Conservation (phyloP, 306 rosid species). For the Prinsepia uniflora region DNA sequence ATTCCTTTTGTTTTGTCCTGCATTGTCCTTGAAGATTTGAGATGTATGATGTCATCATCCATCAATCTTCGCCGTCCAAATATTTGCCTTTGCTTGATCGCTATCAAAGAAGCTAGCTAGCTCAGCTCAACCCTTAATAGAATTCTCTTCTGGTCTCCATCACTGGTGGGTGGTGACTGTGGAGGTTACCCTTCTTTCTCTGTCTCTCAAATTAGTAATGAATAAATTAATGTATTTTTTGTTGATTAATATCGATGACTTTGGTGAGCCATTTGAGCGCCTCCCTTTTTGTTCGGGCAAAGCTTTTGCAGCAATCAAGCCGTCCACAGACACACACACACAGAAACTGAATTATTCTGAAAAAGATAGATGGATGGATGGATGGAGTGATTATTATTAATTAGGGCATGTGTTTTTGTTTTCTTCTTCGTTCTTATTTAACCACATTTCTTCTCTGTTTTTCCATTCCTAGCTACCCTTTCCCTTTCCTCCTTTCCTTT, state of each 20-base stretch:
- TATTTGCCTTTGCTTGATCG: conserved; percentile 2
- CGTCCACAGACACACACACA: conserved; percentile 13
- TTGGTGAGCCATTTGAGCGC: conserved; percentile 60
- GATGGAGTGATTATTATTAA: conserved; percentile 32
- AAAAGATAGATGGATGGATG: conserved; percentile 33
- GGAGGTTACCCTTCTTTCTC: conserved; percentile 30
- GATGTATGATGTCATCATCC: conserved; percentile 10
- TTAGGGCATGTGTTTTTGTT: conserved; percentile 53
- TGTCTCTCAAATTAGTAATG: conserved; percentile 6
- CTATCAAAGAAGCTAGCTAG: not conserved
- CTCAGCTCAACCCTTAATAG: not conserved
- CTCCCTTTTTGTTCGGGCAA: conserved; percentile 46
- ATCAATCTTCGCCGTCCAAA: conserved; percentile 38
- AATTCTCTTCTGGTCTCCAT: conserved; percentile 47
- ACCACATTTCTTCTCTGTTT: conserved; percentile 39
- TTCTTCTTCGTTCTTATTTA: conserved; percentile 45
- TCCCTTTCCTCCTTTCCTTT: conserved; percentile 27
- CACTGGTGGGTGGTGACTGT: conserved; percentile 68
- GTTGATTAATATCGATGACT: not conserved
- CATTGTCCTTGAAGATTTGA: conserved; percentile 17
- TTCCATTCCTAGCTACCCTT: conserved; percentile 42
- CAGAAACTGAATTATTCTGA: conserved; percentile 30
- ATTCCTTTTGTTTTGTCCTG: conserved; percentile 12
- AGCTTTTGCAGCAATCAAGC: conserved; percentile 89
- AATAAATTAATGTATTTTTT: too few relatives aligned